Evolutionary conservation across 1,284 basidiomycete genomes (phyloP).

Genomic region (Rhodotorula mucilaginosa): DNA sequence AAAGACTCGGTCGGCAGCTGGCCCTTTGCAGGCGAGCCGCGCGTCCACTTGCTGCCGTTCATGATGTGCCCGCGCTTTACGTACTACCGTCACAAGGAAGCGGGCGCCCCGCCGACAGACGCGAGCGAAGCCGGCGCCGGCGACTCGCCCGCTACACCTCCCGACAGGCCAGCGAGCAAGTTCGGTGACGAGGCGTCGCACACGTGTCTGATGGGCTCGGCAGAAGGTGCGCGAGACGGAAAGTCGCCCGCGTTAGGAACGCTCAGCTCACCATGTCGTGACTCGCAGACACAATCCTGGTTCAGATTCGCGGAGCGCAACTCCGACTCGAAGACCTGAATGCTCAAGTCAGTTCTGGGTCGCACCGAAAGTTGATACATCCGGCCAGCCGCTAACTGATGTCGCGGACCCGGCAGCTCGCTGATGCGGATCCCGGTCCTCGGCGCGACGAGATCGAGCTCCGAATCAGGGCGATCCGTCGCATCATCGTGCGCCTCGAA

Average conservation of each 20-base stretch:
- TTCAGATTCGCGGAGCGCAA: constrained; percentile 38
- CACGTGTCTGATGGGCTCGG: constrained; percentile 73
- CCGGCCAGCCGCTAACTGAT: no score
- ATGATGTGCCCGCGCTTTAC: constrained; percentile 78
- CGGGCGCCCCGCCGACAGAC: constrained; percentile 14
- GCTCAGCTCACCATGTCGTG: neutral
- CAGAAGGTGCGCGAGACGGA: constrained; percentile 60
- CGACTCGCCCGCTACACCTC: constrained; percentile 3
- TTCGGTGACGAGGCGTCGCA: constrained; percentile 88
- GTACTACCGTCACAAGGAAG: constrained; percentile 57
- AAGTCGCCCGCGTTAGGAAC: neutral
- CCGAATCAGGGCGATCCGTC: constrained; percentile 30
- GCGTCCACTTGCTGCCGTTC: constrained; percentile 67
- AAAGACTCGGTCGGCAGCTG: constrained; percentile 72
- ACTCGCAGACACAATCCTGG: constrained; percentile 30
- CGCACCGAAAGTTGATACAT: neutral
- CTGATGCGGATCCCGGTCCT: neutral
- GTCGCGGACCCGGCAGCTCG: neutral
- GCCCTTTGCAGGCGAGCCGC: constrained; percentile 55
- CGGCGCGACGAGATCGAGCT: constrained; percentile 19
- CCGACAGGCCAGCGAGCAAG: constrained; percentile 59
- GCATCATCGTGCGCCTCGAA: constrained; percentile 32
- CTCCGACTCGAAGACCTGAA: constrained; percentile 29
- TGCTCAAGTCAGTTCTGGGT: constrained; percentile 1
- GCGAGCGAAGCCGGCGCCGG: neutral